Evolutionary conservation across 129 eudicot genomes (phyloP).

Genomic region (Rutidosis leptorrhynchoides): DNA sequence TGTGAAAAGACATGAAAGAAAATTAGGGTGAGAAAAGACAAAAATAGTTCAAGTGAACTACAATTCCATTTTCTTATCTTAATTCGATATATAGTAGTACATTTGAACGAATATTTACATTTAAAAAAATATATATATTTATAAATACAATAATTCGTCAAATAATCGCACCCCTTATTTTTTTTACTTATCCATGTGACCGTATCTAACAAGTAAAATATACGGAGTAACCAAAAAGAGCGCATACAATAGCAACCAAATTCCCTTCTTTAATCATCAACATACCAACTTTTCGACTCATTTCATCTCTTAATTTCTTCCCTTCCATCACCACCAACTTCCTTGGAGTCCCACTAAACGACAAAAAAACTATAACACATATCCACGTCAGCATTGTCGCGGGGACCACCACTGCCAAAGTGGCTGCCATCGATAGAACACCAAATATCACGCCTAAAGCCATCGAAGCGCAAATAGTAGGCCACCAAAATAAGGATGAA

Average conservation of each 20-base stretch:
- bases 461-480: slow-evolving; percentile 60
- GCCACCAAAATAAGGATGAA: slow-evolving; percentile 32
- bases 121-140: background rate
- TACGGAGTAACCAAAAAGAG: slow-evolving; percentile 70
- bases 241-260: slow-evolving; percentile 66
- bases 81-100: too few relatives aligned
- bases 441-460: slow-evolving; percentile 55
- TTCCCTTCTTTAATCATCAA: slow-evolving; percentile 78
- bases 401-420: slow-evolving; percentile 63
- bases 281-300: slow-evolving; percentile 44
- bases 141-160: background rate
- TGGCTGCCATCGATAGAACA: slow-evolving; percentile 63
- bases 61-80: too few relatives aligned
- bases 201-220: slow-evolving; percentile 47
- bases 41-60: too few relatives aligned
- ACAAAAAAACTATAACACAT: slow-evolving; percentile 55
- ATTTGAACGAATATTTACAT: background rate
- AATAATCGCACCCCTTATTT: background rate
- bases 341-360: slow-evolving; percentile 59
- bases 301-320: slow-evolving; percentile 42
- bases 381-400: slow-evolving; percentile 76
- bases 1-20: too few relatives aligned
- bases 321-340: slow-evolving; percentile 43
- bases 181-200: background rate
- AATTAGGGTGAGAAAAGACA: too few relatives aligned